Percentiles rank a stretch among this genome's conserved stretches.
phyloP scores from a whole-genome alignment of 129 eudicot genomes.

The Flaveria trinervia region DNA sequence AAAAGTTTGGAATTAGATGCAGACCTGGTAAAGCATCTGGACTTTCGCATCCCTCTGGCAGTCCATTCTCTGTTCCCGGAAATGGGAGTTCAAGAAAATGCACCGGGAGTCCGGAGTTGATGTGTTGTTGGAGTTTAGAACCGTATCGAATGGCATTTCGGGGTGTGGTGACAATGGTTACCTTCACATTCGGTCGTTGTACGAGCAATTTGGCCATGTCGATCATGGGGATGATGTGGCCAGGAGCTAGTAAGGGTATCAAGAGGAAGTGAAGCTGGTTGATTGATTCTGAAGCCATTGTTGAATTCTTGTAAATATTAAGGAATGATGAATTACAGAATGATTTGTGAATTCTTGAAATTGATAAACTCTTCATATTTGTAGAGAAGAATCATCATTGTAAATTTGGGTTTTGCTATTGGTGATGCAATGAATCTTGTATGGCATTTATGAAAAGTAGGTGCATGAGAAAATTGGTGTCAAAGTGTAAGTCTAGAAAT shows the following conservation, averaged over 20 bases:
- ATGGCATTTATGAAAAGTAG: conserved; percentile 7
- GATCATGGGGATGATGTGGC: conserved; percentile 58
- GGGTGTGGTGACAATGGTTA: conserved; percentile 51
- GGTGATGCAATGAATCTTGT: neutral
- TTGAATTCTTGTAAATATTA: no score
- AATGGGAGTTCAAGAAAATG: conserved; percentile 37
- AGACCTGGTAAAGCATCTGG: conserved; percentile 46
- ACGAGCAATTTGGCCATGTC: conserved; percentile 53
- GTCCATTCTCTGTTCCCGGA: conserved; percentile 47
- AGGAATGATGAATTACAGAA: no score
- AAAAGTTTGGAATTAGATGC: conserved; percentile 31
- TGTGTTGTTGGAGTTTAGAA: conserved; percentile 35
- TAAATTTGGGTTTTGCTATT: neutral
- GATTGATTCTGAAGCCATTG: conserved; percentile 27
- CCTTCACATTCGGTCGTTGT: conserved; percentile 23
- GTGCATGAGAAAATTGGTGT: conserved; percentile 10
- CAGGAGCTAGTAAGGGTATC: conserved; percentile 52
- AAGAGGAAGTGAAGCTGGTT: conserved; percentile 47
- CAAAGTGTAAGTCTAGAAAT: conserved; percentile 1
- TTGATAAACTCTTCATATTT: neutral
- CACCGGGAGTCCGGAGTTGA: conserved; percentile 38
- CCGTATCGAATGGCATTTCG: conserved; percentile 32
- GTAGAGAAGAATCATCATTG: neutral
- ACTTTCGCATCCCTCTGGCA: conserved; percentile 68
- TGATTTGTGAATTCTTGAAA: neutral